Evolutionary conservation across 176 grass and related monocot genomes (phyloP).

Genomic region (Thalia dealbata): DNA sequence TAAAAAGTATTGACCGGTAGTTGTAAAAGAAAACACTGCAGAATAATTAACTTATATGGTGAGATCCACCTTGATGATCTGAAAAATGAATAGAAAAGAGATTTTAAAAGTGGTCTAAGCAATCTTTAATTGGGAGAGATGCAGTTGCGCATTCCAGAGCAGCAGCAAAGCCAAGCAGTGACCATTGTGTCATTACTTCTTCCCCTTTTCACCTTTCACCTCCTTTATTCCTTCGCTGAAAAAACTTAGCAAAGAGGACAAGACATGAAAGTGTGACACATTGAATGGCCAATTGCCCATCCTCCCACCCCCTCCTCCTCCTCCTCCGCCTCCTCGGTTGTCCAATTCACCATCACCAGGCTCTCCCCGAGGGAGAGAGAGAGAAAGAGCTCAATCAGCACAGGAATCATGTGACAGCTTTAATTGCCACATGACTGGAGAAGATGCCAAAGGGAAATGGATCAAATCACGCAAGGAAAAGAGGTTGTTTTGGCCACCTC

Average conservation of each 20-base stretch:
- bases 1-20: no score
- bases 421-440: background rate
- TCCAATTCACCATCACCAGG: background rate
- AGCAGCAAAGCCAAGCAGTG: no score
- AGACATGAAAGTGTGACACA: background rate
- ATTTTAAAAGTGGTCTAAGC: no score
- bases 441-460: background rate
- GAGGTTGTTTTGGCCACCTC: background rate
- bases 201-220: background rate
- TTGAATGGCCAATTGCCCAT: background rate
- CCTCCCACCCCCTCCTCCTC: no score
- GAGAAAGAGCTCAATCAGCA: background rate
- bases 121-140: no score
- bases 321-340: no score
- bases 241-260: background rate
- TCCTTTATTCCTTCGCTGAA: background rate
- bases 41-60: no score
- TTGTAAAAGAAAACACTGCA: no score
- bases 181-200: background rate
- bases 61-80: no score
- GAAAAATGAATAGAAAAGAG: no score
- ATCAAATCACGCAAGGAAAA: background rate
- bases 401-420: constrained; percentile 2
- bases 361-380: no score
- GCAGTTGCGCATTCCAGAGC: no score